Base-by-base conservation (phyloP, 2,329 filamentous ascomycete species). In the Colletotrichum lindemuthianum region DNA sequence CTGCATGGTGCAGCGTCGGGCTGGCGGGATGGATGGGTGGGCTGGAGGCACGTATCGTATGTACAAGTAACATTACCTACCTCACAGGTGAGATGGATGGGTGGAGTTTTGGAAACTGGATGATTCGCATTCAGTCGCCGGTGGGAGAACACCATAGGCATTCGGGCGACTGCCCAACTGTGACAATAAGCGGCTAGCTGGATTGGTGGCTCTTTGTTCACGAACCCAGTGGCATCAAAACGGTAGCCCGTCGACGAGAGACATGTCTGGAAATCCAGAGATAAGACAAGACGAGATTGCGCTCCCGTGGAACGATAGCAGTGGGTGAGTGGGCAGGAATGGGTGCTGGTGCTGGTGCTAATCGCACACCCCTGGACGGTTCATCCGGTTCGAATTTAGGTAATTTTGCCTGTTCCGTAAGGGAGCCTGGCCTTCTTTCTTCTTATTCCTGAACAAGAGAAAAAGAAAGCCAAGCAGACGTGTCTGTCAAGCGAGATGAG, bases 1-100 rank as follows among this genome's bases (percentile, higher is more conserved):
- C 63, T 65, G 50, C 58, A 36, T 65, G 41, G 51, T 52, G 41
- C 51, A 44, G 58, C 51, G 61, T 51, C 56, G 40, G 51, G 34
- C 33, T 6, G 12, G 55, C 36, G 39, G 11, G 32, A 9, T 15
- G n/a, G 34, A 37, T 33, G 41, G 24, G 15, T 32, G 15, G 10
- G 4, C 24, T 24, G 24, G 24, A 24, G 24, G 24, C 24, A 24
- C 24, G 24, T 24, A 3, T 24, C 2, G 24, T 24, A 3, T 24
- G 1, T 24, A 24, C 24, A 24, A 24, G 24, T 24, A 24, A 24
- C 24, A 24, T 3, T 24, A 1, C 24, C 24, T 24, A 1, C 24
- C 24, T 24, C 24, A 24, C 5, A 24, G 24, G 24, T 24, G 15
- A 51, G 36, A 16, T 54, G 60, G 48, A 10, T n/a, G 41, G 1